Evolutionary conservation across 2,329 filamentous ascomycete genomes (phyloP), one percentile per base, ranked within the genome.

Genomic region (Trichophyton schoenleinii): DNA sequence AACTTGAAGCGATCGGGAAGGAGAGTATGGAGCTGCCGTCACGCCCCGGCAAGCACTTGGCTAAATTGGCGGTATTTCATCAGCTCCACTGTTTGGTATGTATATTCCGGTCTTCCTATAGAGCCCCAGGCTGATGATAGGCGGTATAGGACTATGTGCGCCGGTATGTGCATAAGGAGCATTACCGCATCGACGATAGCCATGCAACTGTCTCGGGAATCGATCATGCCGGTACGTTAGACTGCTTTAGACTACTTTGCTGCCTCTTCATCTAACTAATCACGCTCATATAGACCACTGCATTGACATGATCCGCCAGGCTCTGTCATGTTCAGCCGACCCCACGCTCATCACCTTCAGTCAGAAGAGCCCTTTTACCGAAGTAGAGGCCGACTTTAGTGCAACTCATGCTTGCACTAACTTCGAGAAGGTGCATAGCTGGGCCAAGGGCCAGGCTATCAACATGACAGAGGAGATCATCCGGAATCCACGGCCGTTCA

Each of bases 1-100:
- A 65, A 4, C 57, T 66, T 18, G 38, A 59, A 18, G 61, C 57
- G 18, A 61, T 64, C n/a, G 38, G 60, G n/a, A 64, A 63, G 31
- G 61, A 60, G 5, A 65, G 63, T 31, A 44, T 64, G n/a, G 60
- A 63, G 52, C 41, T 64, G 3, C 62, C 64, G 11, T 63, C 64
- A 13, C 57, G 59, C 9, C 60, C 46, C 22, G 63, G 60, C 11
- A 48, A 62, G 25, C 57, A 63, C 41, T 59, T 66, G 18, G 64
- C 57, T 6, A 65, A 62, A 20, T 42, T 64, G 48, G 64, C 64
- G 13, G 65, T 64, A 3, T 64, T 66, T 52, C 63, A 69, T 58
- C 67, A 69, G 42, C 64, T 69, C 0, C 67, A 69, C 49, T 70
- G 67, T 41, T 41, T 68, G 60, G 67, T 67, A 65, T 25, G 63